Conservation (phyloP, 2,329 filamentous ascomycete species). For the Onygenales sp. region DNA sequence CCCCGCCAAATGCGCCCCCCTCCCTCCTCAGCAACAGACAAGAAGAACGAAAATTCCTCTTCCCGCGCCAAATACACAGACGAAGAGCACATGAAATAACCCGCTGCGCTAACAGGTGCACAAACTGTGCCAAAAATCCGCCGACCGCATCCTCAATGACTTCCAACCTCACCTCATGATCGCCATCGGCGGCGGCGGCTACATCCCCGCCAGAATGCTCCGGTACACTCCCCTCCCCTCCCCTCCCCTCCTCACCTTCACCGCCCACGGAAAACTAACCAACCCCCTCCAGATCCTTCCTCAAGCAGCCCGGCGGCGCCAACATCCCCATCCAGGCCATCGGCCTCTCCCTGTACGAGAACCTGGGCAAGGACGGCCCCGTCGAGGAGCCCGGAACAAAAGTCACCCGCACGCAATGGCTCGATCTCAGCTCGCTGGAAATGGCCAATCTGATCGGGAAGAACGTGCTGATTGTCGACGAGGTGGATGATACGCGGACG, state of each 20-base stretch:
- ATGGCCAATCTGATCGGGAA: slow-evolving; percentile 87
- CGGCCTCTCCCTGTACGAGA: slow-evolving; percentile 92
- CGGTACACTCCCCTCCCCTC: slow-evolving; percentile 40
- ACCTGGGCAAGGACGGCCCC: slow-evolving; percentile 53
- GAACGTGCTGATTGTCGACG: slow-evolving; percentile 84
- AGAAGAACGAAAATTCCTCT: background rate
- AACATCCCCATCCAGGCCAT: slow-evolving; percentile 99
- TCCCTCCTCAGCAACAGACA: too few relatives aligned
- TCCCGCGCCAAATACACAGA: background rate
- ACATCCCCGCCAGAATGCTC: slow-evolving; percentile 92
- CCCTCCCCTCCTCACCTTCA: background rate
- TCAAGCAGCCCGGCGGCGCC: slow-evolving; percentile 73
- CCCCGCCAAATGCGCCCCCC: too few relatives aligned
- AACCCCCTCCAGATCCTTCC: slow-evolving; percentile 57
- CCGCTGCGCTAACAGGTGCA: slow-evolving; percentile 59
- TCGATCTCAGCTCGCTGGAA: slow-evolving; percentile 77
- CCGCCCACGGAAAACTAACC: background rate
- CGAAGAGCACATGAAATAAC: slow-evolving; percentile 6
- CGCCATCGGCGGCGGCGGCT: slow-evolving; percentile 94
- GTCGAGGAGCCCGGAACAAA: slow-evolving; percentile 80
- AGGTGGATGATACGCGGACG: slow-evolving; percentile 91
- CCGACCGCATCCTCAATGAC: slow-evolving; percentile 67
- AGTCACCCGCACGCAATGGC: slow-evolving; percentile 96
- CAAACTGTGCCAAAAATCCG: slow-evolving; percentile 88
- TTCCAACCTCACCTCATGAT: slow-evolving; percentile 96